A percentile compares a stretch with the other conserved stretches of the same genome.
phyloP scores from a whole-genome alignment of 495 filamentous ascomycete genomes.

The Penicillium canescens region DNA sequence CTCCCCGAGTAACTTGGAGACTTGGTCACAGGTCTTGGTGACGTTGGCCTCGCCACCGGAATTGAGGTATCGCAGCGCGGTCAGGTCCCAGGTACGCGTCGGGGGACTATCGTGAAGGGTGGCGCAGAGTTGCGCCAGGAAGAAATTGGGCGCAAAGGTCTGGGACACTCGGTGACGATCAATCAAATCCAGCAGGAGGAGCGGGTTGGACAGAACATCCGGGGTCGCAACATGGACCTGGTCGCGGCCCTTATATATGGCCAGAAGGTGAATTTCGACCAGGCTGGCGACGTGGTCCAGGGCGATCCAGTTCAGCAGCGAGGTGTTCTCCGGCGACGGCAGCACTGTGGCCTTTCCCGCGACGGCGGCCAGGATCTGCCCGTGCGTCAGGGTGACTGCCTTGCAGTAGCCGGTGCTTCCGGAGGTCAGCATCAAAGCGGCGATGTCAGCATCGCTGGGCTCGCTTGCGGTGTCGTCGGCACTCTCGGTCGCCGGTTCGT shows the following conservation, averaged over 20 bases:
- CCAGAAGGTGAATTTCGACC: conserved; percentile 51
- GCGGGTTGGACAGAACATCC: conserved; percentile 43
- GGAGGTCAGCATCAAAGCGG: conserved; percentile 57
- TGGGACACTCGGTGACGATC: conserved; percentile 40
- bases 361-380: conserved; percentile 48
- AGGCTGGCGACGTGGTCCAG: conserved; percentile 57
- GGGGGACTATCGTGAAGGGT: neutral
- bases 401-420: conserved; percentile 58
- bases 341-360: conserved; percentile 35
- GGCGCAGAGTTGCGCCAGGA: conserved; percentile 31
- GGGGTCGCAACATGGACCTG: conserved; percentile 49
- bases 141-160: conserved; percentile 60
- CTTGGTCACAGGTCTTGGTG: conserved; percentile 22
- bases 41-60: conserved; percentile 46
- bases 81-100: conserved; percentile 22
- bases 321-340: neutral
- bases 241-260: conserved; percentile 34
- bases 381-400: conserved; percentile 47
- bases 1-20: conserved; percentile 27
- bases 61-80: conserved; percentile 21
- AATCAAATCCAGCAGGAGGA: conserved; percentile 41
- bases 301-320: conserved; percentile 53
- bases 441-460: too few relatives aligned
- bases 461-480: too few relatives aligned
- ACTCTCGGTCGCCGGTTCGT: too few relatives aligned